Percentiles rank a stretch among this genome's conserved stretches.
phyloP scores from a whole-genome alignment of 2,329 filamentous ascomycete species.

The Ceratocystis cacaofunesta region DNA sequence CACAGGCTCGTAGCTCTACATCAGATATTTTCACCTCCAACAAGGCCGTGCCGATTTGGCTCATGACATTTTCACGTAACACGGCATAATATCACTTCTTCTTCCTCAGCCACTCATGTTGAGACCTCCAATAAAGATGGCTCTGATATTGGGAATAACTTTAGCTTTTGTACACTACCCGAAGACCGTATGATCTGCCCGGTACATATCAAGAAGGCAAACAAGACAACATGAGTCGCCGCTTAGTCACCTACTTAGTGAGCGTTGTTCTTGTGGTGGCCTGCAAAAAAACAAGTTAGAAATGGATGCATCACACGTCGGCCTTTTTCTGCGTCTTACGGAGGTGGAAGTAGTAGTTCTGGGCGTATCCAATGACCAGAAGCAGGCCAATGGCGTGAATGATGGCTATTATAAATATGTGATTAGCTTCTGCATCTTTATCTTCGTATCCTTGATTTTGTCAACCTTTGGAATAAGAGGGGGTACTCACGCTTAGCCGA shows the following conservation, averaged over 20 bases:
- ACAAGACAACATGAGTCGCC: too few relatives aligned
- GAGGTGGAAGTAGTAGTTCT: conserved; percentile 99
- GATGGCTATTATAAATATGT: conserved; percentile 48
- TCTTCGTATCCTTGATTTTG: not conserved
- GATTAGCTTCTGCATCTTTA: too few relatives aligned
- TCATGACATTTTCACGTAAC: too few relatives aligned
- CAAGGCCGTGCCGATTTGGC: too few relatives aligned
- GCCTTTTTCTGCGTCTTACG: conserved; percentile 43
- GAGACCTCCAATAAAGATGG: not conserved
- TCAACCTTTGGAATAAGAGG: conserved; percentile 25
- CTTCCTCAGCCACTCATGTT: not conserved
- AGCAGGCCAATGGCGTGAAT: conserved; percentile 71
- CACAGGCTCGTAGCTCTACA: too few relatives aligned
- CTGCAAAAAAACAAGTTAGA: conserved; percentile 33
- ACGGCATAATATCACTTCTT: not conserved
- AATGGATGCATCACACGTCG: too few relatives aligned
- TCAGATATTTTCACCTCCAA: too few relatives aligned
- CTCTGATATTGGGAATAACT: conserved; percentile 11
- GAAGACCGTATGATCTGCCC: conserved; percentile 8
- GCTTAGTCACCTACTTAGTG: conserved; percentile 47
- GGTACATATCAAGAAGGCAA: conserved; percentile 10
- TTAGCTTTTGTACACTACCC: conserved; percentile 18
- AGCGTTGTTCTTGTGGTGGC: conserved; percentile 99
- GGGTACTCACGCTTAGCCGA: conserved; percentile 58
- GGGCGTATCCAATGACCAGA: conserved; percentile 73